A percentile compares a stretch with the other conserved stretches of the same genome.
Evolutionary conservation across 257 asterid genomes (phyloP).

Genomic region (Solanum megistacrolobum): DNA sequence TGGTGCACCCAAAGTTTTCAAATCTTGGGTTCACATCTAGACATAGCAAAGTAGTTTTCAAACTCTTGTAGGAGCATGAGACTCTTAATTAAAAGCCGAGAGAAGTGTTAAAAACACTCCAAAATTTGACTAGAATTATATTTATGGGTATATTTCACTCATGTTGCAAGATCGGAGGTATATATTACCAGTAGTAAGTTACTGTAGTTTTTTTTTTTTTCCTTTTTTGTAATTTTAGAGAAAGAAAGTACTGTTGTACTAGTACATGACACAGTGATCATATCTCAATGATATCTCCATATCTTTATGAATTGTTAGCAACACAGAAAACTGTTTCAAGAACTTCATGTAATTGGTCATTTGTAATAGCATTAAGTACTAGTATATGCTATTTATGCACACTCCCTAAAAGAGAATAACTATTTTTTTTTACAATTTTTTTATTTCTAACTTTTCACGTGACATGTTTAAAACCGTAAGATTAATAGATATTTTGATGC

Average conservation of each 20-base stretch:
- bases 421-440: no score
- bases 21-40: no score
- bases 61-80: not conserved
- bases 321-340: not conserved
- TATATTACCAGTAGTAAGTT: not conserved
- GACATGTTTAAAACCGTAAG: no score
- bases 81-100: no score
- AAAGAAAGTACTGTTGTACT: conserved; percentile 12
- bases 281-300: conserved; percentile 51
- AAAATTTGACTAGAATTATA: not conserved
- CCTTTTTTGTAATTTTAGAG: not conserved
- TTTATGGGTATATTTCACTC: not conserved
- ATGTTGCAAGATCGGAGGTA: accelerated
- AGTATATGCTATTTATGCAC: not conserved
- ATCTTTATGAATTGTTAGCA: not conserved
- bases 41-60: no score
- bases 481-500: no score
- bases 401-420: no score
- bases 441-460: no score
- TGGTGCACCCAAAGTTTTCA: no score
- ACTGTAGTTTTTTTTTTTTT: not conserved
- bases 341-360: not conserved
- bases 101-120: accelerated
- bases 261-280: conserved; percentile 42
- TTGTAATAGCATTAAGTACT: not conserved